These are phyloP conservation scores for Exobasidium rhododendri DNA, from an alignment of 1,284 basidiomycete species.

Conservation along the genomic window DNA sequence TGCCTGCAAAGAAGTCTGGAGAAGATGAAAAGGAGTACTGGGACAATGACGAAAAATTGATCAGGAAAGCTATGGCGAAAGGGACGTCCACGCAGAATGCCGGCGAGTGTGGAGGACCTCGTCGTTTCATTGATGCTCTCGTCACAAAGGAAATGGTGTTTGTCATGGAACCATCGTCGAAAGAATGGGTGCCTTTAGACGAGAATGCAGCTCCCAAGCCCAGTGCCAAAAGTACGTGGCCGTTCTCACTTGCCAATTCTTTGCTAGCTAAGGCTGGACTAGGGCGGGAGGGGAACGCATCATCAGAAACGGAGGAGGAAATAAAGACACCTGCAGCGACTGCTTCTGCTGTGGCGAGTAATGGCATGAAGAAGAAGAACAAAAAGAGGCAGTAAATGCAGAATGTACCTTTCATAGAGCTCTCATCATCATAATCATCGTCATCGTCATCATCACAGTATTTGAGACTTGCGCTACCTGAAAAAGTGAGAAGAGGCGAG, in stretches of 20 bases:
- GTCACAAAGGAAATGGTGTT: slow-evolving; percentile 26
- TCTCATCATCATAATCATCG: neutral
- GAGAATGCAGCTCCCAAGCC: slow-evolving; percentile 24
- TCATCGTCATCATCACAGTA: neutral
- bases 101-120: slow-evolving; percentile 9
- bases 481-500: neutral
- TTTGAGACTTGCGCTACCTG: neutral
- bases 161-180: slow-evolving; percentile 27
- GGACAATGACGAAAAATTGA: slow-evolving; percentile 38
- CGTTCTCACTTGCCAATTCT: slow-evolving; percentile 21
- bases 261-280: slow-evolving; percentile 7
- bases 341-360: neutral
- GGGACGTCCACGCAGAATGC: slow-evolving; percentile 12
- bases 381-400: slow-evolving; percentile 8
- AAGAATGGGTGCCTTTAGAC: slow-evolving; percentile 37
- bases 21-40: slow-evolving; percentile 28
- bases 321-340: neutral
- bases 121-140: slow-evolving; percentile 32
- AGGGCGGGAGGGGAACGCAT: neutral
- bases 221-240: slow-evolving; percentile 29
- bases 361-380: slow-evolving; percentile 9
- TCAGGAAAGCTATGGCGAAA: slow-evolving; percentile 23
- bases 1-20: slow-evolving; percentile 19
- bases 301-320: neutral
- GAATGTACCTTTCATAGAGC: neutral